Percentiles rank a stretch among this genome's conserved stretches.
phyloP scores from a whole-genome alignment of 495 filamentous ascomycete genomes.

The Cairneyella variabilis region DNA sequence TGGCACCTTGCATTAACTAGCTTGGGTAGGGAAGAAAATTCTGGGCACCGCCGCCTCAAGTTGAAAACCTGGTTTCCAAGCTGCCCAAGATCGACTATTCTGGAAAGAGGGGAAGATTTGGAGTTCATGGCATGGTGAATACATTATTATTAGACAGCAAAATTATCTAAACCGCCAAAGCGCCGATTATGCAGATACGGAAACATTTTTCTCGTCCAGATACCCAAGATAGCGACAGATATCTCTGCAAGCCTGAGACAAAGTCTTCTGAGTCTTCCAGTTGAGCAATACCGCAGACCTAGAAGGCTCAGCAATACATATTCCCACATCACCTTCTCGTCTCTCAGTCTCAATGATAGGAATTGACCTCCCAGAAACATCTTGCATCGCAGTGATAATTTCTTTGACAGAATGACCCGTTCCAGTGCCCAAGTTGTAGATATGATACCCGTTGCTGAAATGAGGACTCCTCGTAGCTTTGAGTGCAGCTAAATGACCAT shows the following conservation, averaged over 20 bases:
- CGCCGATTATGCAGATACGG: no score
- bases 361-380: slow-evolving; percentile 16
- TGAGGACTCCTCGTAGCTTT: neutral
- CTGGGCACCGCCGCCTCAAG: no score
- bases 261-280: slow-evolving; percentile 16
- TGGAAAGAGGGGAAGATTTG: no score
- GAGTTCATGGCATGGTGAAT: no score
- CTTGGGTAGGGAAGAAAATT: no score
- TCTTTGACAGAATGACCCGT: slow-evolving; percentile 48
- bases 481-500: slow-evolving; percentile 60
- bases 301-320: slow-evolving; percentile 26
- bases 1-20: no score
- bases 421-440: slow-evolving; percentile 52
- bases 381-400: slow-evolving; percentile 38
- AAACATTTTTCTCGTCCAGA: no score
- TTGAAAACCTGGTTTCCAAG: no score
- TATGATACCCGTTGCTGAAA: slow-evolving; percentile 38
- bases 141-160: no score
- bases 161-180: no score
- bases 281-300: slow-evolving; percentile 24
- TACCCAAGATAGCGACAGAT: neutral
- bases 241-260: neutral
- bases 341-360: slow-evolving; percentile 19
- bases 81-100: no score
- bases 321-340: slow-evolving; percentile 28